Evolutionary conservation across 352 stramenopile genomes (phyloP).

Genomic region (Phytophthora litchii): DNA sequence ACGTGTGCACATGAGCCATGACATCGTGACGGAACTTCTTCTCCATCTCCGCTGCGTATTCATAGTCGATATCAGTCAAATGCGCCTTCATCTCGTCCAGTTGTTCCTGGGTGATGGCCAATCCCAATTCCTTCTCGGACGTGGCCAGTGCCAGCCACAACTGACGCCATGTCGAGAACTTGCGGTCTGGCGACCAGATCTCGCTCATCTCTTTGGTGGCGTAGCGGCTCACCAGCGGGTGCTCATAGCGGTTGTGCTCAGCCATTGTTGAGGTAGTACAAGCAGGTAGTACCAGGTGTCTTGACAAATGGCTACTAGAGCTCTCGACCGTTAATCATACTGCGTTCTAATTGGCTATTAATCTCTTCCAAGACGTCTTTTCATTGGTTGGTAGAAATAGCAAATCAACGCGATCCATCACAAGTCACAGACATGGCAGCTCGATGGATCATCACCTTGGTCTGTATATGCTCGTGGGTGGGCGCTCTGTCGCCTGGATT

Average conservation of each 20-base stretch:
- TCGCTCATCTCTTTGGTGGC: slow-evolving; percentile 99
- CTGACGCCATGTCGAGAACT: slow-evolving; percentile 99
- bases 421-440: not conserved
- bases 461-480: not conserved
- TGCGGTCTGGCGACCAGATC: slow-evolving; percentile 98
- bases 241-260: slow-evolving; percentile 86
- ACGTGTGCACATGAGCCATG: slow-evolving; percentile 99
- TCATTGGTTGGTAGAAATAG: slow-evolving; percentile 8
- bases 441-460: not conserved
- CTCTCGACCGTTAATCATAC: not conserved
- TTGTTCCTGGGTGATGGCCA: slow-evolving; percentile 98
- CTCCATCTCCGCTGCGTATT: slow-evolving; percentile 97
- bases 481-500: slow-evolving; percentile 33
- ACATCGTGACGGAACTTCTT: slow-evolving; percentile 99
- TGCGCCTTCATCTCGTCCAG: slow-evolving; percentile 96
- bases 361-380: not conserved
- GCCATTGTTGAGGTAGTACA: slow-evolving; percentile 23
- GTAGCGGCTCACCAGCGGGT: slow-evolving; percentile 94
- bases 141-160: slow-evolving; percentile 98
- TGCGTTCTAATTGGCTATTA: not conserved
- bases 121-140: slow-evolving; percentile 96
- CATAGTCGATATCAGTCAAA: slow-evolving; percentile 98
- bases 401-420: slow-evolving; percentile 7
- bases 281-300: not conserved
- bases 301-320: slow-evolving; percentile 11